phyloP scores from a whole-genome alignment of 2,329 filamentous ascomycete species.

The Fusarium anguioides region DNA sequence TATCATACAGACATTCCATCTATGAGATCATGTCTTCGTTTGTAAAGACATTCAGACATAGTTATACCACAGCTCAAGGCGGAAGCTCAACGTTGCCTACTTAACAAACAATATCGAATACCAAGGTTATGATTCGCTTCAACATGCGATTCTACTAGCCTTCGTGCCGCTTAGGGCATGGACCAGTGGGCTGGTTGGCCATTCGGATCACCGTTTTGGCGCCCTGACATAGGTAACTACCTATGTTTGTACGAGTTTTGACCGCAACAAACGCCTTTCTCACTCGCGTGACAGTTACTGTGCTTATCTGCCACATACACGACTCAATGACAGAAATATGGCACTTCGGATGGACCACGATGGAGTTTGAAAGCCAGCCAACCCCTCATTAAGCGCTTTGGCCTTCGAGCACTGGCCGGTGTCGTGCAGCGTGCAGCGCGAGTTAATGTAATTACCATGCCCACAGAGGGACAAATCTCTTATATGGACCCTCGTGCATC shows the following conservation, averaged over 20 bases:
- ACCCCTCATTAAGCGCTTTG: constrained; percentile 25
- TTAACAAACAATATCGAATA: not conserved
- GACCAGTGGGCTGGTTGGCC: constrained; percentile 20
- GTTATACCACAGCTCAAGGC: not conserved
- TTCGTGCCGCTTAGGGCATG: constrained; percentile 11
- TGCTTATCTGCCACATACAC: constrained; percentile 9
- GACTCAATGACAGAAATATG: constrained; percentile 4
- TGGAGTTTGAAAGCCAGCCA: not conserved
- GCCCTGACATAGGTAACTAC: no score
- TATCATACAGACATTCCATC: not conserved
- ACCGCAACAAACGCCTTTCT: constrained; percentile 33
- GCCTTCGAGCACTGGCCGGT: constrained; percentile 17
- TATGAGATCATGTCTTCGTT: not conserved
- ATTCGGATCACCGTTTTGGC: constrained; percentile 21
- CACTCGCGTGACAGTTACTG: constrained; percentile 26
- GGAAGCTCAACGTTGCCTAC: not conserved
- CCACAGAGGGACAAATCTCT: constrained; percentile 3
- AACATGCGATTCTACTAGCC: not conserved
- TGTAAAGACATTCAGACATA: not conserved
- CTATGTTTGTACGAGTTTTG: constrained; percentile 19
- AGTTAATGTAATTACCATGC: constrained; percentile 5
- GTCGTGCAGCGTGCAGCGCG: constrained; percentile 28
- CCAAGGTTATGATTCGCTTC: constrained; percentile 11
- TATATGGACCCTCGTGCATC: not conserved
- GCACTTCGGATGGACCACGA: constrained; percentile 16